phyloP scores from a whole-genome alignment of 148 eudicot genomes.

The Heliosperma pusillum region DNA sequence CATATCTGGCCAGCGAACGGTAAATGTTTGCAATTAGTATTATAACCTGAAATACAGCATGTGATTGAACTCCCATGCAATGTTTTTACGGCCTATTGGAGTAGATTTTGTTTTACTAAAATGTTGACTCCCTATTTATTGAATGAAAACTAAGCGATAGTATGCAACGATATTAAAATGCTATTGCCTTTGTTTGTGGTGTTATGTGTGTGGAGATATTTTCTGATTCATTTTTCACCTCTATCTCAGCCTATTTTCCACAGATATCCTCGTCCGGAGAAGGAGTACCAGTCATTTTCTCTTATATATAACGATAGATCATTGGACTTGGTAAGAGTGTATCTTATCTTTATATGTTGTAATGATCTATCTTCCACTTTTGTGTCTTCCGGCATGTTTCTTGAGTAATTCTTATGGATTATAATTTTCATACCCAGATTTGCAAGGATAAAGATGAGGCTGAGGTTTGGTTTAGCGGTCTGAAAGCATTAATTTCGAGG shows the following conservation, averaged over 20 bases:
- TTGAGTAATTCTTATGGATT: conserved; percentile 6
- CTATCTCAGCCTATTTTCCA: conserved; percentile 79
- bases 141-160: neutral
- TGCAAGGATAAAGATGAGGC: conserved; percentile 99
- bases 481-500: conserved; percentile 84
- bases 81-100: neutral
- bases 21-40: conserved; percentile 37
- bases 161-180: neutral
- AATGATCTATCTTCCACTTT: neutral
- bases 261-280: conserved; percentile 96
- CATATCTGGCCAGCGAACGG: conserved; percentile 97
- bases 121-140: neutral
- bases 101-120: neutral
- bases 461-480: conserved; percentile 97
- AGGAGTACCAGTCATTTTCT: conserved; percentile 97
- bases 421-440: conserved; percentile 43
- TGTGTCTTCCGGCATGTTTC: conserved; percentile 1
- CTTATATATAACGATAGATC: conserved; percentile 87
- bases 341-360: neutral
- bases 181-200: neutral
- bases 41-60: neutral
- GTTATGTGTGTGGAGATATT: neutral
- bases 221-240: conserved; percentile 11
- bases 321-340: conserved; percentile 74
- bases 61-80: neutral